Evolutionary conservation across 139 green algal genomes (phyloP), one percentile per base, ranked within the genome.

Genomic region (Eudorina sp.): DNA sequence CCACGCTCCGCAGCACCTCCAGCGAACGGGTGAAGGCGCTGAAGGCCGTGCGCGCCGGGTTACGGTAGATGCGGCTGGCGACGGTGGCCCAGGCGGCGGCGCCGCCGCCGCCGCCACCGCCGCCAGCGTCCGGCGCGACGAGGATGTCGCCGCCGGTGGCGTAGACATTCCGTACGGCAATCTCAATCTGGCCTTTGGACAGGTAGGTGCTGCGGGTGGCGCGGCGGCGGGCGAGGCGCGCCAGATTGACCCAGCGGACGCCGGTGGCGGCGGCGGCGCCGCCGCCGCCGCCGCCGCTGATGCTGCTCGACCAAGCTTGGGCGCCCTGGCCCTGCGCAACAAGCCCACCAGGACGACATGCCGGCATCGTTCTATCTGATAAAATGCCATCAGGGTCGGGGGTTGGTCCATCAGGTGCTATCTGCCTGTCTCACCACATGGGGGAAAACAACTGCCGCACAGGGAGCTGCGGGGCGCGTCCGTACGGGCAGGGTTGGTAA

Each of bases 161-260:
- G 53, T 84, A 84, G 27, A 84, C 51, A 23, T 7, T 38, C 29
- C 51, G 76, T 19, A 84, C 23, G 6, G 76, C 76, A 21, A 34
- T 19, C 21, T 51, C 76, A 1, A 84, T 51, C 13, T 84, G 76
- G 21, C 34, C 53, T 5, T 25, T 21, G 51, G 51, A 53, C 21
- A 84, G 76, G 76, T 84, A 84, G 34, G 51, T 84, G 76, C 53
- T 53, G 51, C 76, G 76, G 0, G 0, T 38, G 23, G 53, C 53
- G 0, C 36, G 34, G 5, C 29, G 21, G 19, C 76, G 76, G 16
- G 76, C 76, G 1, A 23, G 27, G 21, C 51, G 34, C 4, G 76
- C 51, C 23, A 84, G 51, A 5, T 4, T 3, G 2, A 27, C 36
- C 76, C 19, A 40, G 34, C 36, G 51, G 27, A 4, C n/a, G 25